Base-by-base conservation (phyloP, 257 asterid genomes). In the Petrea volubilis region DNA sequence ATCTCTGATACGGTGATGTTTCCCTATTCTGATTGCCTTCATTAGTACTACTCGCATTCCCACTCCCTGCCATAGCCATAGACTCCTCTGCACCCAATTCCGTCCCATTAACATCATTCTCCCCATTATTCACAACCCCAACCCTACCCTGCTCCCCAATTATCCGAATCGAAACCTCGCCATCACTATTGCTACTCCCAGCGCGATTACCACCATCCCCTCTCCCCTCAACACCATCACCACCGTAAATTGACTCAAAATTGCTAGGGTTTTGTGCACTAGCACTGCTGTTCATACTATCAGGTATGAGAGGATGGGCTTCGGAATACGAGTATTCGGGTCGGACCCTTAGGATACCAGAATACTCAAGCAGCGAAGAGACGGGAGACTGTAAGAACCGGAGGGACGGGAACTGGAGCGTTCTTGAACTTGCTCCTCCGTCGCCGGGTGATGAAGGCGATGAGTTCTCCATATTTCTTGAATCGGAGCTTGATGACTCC, bases 161-260 rank as follows among this genome's bases (percentile, higher is more conserved):
- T 49, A 91, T 86, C 77, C 89, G 75, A 79, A 88, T 91, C 66
- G 94, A 80, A 67, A 91, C 88, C 79, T 88, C 94, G 49, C 92
- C 94, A 29, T 73, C 68, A 34, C 52, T 49, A 43, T 23, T 75
- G 59, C 72, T 55, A 72, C 67, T 77, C 11, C 64, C 75, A 25
- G 57, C 0, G 20, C 64, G 88, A 64, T 81, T 87, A 25, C 64
- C 62, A 17, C 34, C 40, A 31, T 28, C 36, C 3, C 40, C 73
- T 53, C 56, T 74, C 66, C 73, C 72, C 38, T 29, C 76, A 31
- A 0, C 64, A 46, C 25, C 72, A 14, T 44, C 67, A 57, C n/a
- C 29, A 64, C 43, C 68, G 29, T 12, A 31, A 13, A 66, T 62
- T 28, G 83, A 43, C 31, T 61, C 79, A 0, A 56, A 49, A 44